These are phyloP conservation scores for Cornus florida DNA, from an alignment of 148 eudicot genomes.

Conservation along the genomic window DNA sequence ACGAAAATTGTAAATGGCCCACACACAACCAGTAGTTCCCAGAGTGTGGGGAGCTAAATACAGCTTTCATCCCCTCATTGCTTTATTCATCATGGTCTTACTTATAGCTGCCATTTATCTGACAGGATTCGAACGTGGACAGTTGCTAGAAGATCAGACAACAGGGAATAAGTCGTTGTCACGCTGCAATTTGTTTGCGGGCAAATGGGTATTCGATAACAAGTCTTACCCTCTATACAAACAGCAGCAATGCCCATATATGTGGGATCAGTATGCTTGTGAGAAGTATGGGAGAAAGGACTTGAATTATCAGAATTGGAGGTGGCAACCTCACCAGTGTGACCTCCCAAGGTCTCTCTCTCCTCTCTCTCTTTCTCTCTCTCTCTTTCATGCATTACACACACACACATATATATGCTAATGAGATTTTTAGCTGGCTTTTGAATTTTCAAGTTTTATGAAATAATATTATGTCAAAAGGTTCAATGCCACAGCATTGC, in stretches of 20 bases:
- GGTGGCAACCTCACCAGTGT: constrained; percentile 54
- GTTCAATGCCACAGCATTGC: constrained; percentile 74
- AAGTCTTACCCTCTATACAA: constrained; percentile 52
- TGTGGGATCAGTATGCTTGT: constrained; percentile 49
- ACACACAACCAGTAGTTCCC: not conserved
- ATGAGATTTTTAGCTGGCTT: too few relatives aligned
- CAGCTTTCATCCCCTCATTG: constrained; percentile 23
- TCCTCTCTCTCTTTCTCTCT: not conserved
- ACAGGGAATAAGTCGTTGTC: not conserved
- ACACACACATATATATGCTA: too few relatives aligned
- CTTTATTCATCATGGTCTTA: constrained; percentile 13
- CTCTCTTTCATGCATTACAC: not conserved
- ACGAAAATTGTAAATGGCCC: not conserved
- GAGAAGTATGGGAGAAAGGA: constrained; percentile 49
- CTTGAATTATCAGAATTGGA: constrained; percentile 47
- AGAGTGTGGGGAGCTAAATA: constrained; percentile 12
- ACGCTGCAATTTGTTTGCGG: constrained; percentile 47
- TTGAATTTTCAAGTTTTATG: too few relatives aligned
- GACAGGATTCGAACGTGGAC: too few relatives aligned
- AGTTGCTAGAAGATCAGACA: not conserved
- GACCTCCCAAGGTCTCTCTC: constrained; percentile 38
- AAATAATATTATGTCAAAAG: constrained; percentile 24
- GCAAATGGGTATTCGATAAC: constrained; percentile 69
- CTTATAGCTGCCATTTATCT: constrained; percentile 14
- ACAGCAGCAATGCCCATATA: constrained; percentile 47